Evolutionary conservation across 306 rosid genomes (phyloP).

Genomic region (Bauhinia variegata): DNA sequence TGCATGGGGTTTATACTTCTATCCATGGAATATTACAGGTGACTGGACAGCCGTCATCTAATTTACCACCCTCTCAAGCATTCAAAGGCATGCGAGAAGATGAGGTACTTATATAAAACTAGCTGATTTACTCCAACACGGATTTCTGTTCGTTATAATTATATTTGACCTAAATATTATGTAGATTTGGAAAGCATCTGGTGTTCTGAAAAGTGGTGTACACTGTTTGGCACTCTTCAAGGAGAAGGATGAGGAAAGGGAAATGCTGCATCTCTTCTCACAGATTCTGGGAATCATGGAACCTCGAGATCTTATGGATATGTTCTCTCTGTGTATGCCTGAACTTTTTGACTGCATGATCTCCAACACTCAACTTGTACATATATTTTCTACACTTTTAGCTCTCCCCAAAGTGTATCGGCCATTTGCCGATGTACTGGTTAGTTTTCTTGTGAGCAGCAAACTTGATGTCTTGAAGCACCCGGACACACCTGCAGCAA

Average conservation of each 20-base stretch:
- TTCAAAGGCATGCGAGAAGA: slow-evolving; percentile 97
- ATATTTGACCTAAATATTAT: slow-evolving; percentile 40
- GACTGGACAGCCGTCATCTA: slow-evolving; percentile 78
- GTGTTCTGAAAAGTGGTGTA: slow-evolving; percentile 94
- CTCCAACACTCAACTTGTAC: slow-evolving; percentile 84
- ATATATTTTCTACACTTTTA: slow-evolving; percentile 89
- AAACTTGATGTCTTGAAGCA: slow-evolving; percentile 86
- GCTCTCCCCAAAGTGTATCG: slow-evolving; percentile 79
- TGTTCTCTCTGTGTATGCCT: slow-evolving; percentile 98
- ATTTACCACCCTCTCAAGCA: slow-evolving; percentile 75
- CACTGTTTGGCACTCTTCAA: slow-evolving; percentile 96
- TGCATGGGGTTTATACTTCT: slow-evolving; percentile 58
- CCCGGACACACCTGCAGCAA: slow-evolving; percentile 88
- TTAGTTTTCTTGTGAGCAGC: slow-evolving; percentile 81
- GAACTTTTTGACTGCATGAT: slow-evolving; percentile 99
- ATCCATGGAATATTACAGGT: slow-evolving; percentile 62
- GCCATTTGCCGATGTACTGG: slow-evolving; percentile 96
- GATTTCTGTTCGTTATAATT: slow-evolving; percentile 32
- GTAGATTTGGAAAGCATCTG: slow-evolving; percentile 94
- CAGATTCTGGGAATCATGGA: slow-evolving; percentile 98
- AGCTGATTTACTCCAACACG: slow-evolving; percentile 27
- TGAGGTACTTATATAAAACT: slow-evolving; percentile 61
- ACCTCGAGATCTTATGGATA: slow-evolving; percentile 98
- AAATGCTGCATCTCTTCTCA: slow-evolving; percentile 89
- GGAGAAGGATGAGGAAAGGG: slow-evolving; percentile 98